These are phyloP conservation scores for Aphanomyces stellatus DNA, from an alignment of 352 stramenopile species.

Conservation along the genomic window DNA sequence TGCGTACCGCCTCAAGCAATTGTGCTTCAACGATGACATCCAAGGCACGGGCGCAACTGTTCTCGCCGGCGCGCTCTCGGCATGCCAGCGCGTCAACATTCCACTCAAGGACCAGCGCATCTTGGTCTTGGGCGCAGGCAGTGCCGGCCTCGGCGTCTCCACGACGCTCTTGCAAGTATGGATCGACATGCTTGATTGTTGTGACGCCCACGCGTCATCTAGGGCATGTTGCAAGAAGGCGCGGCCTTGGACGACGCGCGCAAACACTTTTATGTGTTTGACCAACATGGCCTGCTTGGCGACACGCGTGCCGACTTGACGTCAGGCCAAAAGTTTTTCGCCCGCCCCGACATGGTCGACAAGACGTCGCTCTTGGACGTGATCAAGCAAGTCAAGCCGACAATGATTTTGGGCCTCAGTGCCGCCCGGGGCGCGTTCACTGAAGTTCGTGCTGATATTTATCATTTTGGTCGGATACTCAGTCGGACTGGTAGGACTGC, in stretches of 20 bases:
- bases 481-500: conserved; percentile 32
- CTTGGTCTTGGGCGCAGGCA: conserved; percentile 91
- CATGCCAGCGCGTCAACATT: conserved; percentile 56
- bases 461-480: too few species aligned
- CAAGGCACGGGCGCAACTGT: conserved; percentile 95
- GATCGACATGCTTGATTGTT: too few species aligned
- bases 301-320: conserved; percentile 40
- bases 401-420: conserved; percentile 92
- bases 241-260: conserved; percentile 58
- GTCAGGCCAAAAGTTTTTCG: conserved; percentile 77
- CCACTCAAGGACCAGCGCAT: conserved; percentile 92
- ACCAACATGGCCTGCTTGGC: conserved; percentile 64
- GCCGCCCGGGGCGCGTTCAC: conserved; percentile 84
- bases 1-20: conserved; percentile 90
- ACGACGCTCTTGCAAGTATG: conserved; percentile 62
- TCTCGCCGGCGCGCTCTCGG: conserved; percentile 80
- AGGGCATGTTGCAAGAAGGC: conserved; percentile 85
- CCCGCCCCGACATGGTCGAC: conserved; percentile 52
- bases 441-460: conserved; percentile 24
- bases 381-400: conserved; percentile 85
- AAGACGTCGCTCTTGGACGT: conserved; percentile 72
- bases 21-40: conserved; percentile 98
- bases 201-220: neutral
- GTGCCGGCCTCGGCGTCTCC: conserved; percentile 91
- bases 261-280: conserved; percentile 67